phyloP scores from a whole-genome alignment of 352 stramenopile species.

The Phytophthora capsici region DNA sequence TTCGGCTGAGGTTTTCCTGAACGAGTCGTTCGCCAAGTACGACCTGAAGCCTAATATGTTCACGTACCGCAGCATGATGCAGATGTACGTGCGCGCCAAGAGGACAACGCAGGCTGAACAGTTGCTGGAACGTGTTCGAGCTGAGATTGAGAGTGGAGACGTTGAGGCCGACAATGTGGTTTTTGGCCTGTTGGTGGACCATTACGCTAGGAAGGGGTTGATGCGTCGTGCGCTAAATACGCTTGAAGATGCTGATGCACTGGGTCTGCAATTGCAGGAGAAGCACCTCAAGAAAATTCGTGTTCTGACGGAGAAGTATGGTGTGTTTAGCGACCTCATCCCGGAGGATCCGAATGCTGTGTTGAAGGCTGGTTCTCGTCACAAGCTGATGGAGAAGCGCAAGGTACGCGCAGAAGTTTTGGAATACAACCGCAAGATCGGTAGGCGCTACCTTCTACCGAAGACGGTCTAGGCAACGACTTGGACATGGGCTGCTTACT shows the following conservation, averaged over 20 bases:
- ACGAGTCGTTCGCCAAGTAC: constrained; percentile 56
- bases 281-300: constrained; percentile 79
- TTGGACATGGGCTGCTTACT: too few relatives aligned
- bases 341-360: constrained; percentile 79
- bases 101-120: constrained; percentile 60
- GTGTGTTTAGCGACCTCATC: constrained; percentile 81
- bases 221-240: constrained; percentile 69
- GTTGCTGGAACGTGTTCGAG: constrained; percentile 53
- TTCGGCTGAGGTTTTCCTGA: constrained; percentile 56
- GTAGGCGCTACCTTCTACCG: constrained; percentile 76
- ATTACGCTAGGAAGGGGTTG: constrained; percentile 70
- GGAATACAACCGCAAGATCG: constrained; percentile 77
- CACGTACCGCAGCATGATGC: constrained; percentile 82
- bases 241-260: constrained; percentile 66
- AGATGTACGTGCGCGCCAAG: constrained; percentile 80
- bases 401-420: constrained; percentile 75
- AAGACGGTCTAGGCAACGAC: constrained; percentile 37
- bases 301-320: constrained; percentile 64
- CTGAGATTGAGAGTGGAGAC: constrained; percentile 51
- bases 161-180: constrained; percentile 62
- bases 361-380: constrained; percentile 59
- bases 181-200: constrained; percentile 76
- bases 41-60: constrained; percentile 54
- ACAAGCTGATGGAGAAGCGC: constrained; percentile 81
- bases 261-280: constrained; percentile 59